Percentiles rank a stretch among this genome's conserved stretches.
phyloP scores from a whole-genome alignment of 2,329 filamentous ascomycete genomes.

The Colletotrichum coccodes region DNA sequence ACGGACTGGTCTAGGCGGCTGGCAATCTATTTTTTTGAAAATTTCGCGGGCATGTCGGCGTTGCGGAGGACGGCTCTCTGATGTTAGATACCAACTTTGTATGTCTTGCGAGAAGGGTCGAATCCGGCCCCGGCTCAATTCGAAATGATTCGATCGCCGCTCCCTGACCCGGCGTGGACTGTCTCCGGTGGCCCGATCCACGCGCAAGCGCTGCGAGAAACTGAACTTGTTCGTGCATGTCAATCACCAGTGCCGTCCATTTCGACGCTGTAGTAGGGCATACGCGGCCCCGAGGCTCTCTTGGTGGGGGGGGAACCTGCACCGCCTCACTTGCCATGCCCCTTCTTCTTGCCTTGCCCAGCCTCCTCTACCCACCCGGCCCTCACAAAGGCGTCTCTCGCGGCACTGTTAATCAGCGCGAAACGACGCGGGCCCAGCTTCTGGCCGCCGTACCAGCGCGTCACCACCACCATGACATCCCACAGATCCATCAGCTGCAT shows the following conservation, averaged over 20 bases:
- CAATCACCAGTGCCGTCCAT: neutral
- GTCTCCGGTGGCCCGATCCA: neutral
- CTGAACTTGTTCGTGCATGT: too few species aligned
- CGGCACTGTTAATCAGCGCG: conserved; percentile 86
- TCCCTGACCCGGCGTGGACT: neutral
- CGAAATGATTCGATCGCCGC: conserved; percentile 7
- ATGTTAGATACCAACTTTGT: conserved; percentile 33
- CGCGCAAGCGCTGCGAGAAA: neutral
- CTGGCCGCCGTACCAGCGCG: conserved; percentile 93
- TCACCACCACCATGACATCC: conserved; percentile 93
- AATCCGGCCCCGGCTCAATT: neutral
- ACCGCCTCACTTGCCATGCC: conserved; percentile 25
- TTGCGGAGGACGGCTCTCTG: conserved; percentile 25
- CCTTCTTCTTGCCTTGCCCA: conserved; percentile 54
- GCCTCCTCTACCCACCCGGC: conserved; percentile 75
- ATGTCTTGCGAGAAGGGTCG: conserved; percentile 15
- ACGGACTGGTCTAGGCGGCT: conserved; percentile 22
- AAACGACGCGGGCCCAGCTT: conserved; percentile 91
- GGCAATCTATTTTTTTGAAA: conserved; percentile 28
- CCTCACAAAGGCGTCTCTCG: conserved; percentile 84
- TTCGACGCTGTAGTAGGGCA: neutral
- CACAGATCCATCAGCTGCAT: conserved; percentile 96
- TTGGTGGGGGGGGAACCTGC: neutral
- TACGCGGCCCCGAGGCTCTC: neutral
- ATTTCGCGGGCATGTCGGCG: conserved; percentile 20